These are phyloP conservation scores for Hordeum pubiflorum DNA, from an alignment of 202 grass and related monocot species.

Conservation along the genomic window DNA sequence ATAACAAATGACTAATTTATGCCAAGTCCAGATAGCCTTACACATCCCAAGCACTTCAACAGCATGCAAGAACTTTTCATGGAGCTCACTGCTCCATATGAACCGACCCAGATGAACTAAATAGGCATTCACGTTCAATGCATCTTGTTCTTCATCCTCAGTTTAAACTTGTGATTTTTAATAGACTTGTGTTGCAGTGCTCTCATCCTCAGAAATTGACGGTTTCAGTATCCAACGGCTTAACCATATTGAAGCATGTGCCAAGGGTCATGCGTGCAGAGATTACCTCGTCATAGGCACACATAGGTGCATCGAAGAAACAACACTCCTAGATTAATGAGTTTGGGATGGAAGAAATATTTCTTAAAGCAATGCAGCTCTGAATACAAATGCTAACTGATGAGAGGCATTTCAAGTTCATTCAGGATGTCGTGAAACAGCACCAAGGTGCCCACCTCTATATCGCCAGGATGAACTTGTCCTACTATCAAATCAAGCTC, in stretches of 20 bases:
- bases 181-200: constrained; percentile 21
- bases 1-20: constrained; percentile 4
- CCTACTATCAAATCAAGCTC: constrained; percentile 32
- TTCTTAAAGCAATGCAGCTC: constrained; percentile 15
- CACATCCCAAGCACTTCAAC: constrained; percentile 18
- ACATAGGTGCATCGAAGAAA: constrained; percentile 34
- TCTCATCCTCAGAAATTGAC: constrained; percentile 14
- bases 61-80: constrained; percentile 36
- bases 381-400: constrained; percentile 19
- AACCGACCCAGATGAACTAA: neutral
- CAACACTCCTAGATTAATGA: neutral
- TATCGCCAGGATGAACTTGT: constrained; percentile 18
- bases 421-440: constrained; percentile 16
- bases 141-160: constrained; percentile 7
- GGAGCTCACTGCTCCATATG: constrained; percentile 24
- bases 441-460: neutral
- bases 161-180: neutral
- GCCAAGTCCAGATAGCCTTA: constrained; percentile 23
- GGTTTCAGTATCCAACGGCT: constrained; percentile 19
- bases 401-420: constrained; percentile 14
- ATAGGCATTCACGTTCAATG: neutral
- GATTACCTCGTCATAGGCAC: constrained; percentile 4
- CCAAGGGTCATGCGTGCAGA: constrained; percentile 9
- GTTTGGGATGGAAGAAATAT: neutral
- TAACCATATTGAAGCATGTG: constrained; percentile 29